These are phyloP conservation scores for Metschnikowia continentalis DNA, from an alignment of 805 yeast genomes.

Conservation along the genomic window DNA sequence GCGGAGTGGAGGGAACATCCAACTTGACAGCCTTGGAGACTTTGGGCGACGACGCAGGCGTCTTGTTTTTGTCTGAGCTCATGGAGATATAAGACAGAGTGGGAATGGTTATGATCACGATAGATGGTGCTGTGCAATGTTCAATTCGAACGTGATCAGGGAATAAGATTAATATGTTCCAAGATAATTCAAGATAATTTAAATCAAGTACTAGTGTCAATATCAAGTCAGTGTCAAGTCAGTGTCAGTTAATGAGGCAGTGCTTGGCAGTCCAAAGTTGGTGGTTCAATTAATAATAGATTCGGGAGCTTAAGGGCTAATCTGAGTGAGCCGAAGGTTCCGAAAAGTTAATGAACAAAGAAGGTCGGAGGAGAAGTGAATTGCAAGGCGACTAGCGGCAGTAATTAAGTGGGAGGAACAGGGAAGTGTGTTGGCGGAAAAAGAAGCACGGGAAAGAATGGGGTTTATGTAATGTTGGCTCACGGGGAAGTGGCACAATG, in stretches of 20 bases:
- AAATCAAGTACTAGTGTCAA: no score
- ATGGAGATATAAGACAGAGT: neutral
- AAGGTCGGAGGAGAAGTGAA: neutral
- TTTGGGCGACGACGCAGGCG: conserved; percentile 36
- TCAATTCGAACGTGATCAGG: no score
- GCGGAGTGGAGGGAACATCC: conserved; percentile 29
- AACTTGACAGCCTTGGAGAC: conserved; percentile 18
- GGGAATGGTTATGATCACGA: no score
- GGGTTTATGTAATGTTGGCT: neutral
- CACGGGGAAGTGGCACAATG: neutral
- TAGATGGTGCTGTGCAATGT: no score
- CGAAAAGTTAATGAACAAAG: neutral
- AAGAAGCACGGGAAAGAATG: neutral
- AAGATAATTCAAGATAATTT: no score
- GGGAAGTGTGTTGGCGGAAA: neutral
- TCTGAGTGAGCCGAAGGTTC: neutral
- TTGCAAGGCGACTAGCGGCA: neutral
- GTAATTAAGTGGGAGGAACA: neutral
- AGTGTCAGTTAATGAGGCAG: no score
- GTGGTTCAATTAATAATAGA: no score
- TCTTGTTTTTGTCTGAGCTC: conserved; percentile 10
- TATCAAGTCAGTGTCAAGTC: no score
- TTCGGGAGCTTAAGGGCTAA: no score
- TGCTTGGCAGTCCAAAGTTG: no score
- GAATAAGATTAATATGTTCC: no score